phyloP scores from a whole-genome alignment of 2,329 filamentous ascomycete species.

The Pseudocercospora ulei region DNA sequence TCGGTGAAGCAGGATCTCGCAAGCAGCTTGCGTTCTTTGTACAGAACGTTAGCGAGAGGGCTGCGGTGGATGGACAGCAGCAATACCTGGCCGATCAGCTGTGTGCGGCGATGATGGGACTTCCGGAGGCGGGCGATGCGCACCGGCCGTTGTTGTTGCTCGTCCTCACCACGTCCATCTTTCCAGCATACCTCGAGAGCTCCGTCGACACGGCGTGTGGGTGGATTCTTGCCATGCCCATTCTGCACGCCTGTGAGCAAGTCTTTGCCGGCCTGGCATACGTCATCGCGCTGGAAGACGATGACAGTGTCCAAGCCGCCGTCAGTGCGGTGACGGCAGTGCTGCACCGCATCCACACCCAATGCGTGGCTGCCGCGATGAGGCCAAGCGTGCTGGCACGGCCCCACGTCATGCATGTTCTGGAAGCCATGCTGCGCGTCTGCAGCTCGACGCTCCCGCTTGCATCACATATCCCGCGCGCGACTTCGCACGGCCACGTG shows the following conservation, averaged over 20 bases:
- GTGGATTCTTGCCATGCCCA: slow-evolving; percentile 47
- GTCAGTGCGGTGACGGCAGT: slow-evolving; percentile 14
- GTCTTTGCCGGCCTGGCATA: slow-evolving; percentile 41
- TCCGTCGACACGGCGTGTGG: slow-evolving; percentile 40
- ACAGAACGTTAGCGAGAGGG: slow-evolving; percentile 50
- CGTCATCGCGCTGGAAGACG: slow-evolving; percentile 39
- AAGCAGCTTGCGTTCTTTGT: slow-evolving; percentile 52
- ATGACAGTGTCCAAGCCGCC: slow-evolving; percentile 31
- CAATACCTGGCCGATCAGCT: slow-evolving; percentile 48
- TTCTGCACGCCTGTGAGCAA: slow-evolving; percentile 42
- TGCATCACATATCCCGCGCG: slow-evolving; percentile 16
- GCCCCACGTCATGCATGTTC: slow-evolving; percentile 13
- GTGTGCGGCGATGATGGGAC: slow-evolving; percentile 41
- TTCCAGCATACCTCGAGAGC: slow-evolving; percentile 49
- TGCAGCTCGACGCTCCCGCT: slow-evolving; percentile 14
- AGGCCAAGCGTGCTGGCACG: slow-evolving; percentile 14
- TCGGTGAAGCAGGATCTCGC: slow-evolving; percentile 41
- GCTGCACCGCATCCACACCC: slow-evolving; percentile 18
- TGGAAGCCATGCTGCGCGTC: slow-evolving; percentile 17
- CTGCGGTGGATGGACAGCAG: slow-evolving; percentile 50
- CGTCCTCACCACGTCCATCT: slow-evolving; percentile 46
- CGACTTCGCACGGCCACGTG: slow-evolving; percentile 7
- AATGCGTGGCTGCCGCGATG: slow-evolving; percentile 11
- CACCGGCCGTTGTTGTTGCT: slow-evolving; percentile 41
- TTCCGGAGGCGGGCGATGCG: slow-evolving; percentile 36